These are phyloP conservation scores for Moniliophthora roreri DNA, from an alignment of 1,284 basidiomycete species.

Conservation along the genomic window DNA sequence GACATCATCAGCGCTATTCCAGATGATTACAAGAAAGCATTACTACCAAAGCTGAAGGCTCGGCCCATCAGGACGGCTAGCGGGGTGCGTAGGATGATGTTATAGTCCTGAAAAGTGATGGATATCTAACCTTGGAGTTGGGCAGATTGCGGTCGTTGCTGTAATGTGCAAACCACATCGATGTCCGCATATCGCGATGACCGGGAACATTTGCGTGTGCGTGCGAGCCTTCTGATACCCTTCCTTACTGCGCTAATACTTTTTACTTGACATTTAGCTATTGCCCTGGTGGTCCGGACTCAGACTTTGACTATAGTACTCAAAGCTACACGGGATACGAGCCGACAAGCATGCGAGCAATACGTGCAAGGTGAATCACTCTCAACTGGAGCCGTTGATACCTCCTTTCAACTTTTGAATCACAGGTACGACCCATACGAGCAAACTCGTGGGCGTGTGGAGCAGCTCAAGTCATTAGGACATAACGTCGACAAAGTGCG, in stretches of 20 bases:
- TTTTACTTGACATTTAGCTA: conserved; percentile 56
- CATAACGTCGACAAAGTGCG: conserved; percentile 95
- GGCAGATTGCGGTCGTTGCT: conserved; percentile 94
- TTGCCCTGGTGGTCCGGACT: conserved; percentile 98
- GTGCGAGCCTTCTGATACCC: conserved; percentile 24
- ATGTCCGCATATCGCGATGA: conserved; percentile 99
- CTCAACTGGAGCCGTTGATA: not conserved
- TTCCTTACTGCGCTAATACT: conserved; percentile 1
- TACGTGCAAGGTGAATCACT: conserved; percentile 68
- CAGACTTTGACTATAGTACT: conserved; percentile 99
- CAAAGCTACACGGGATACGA: conserved; percentile 98
- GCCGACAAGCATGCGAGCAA: conserved; percentile 98
- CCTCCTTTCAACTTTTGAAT: not conserved
- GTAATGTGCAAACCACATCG: conserved; percentile 99
- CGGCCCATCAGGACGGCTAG: conserved; percentile 97
- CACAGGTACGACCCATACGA: conserved; percentile 94
- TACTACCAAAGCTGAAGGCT: conserved; percentile 90
- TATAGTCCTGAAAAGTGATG: conserved; percentile 9
- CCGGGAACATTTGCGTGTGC: conserved; percentile 99
- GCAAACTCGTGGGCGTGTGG: conserved; percentile 92
- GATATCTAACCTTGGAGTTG: conserved; percentile 8
- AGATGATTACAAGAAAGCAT: conserved; percentile 91
- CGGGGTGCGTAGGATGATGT: conserved; percentile 59
- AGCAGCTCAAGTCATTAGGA: conserved; percentile 92
- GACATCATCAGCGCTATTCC: conserved; percentile 99